Evolutionary conservation across 1,139 yeast genomes (phyloP).

Genomic region (Yamadazyma triangularis): DNA sequence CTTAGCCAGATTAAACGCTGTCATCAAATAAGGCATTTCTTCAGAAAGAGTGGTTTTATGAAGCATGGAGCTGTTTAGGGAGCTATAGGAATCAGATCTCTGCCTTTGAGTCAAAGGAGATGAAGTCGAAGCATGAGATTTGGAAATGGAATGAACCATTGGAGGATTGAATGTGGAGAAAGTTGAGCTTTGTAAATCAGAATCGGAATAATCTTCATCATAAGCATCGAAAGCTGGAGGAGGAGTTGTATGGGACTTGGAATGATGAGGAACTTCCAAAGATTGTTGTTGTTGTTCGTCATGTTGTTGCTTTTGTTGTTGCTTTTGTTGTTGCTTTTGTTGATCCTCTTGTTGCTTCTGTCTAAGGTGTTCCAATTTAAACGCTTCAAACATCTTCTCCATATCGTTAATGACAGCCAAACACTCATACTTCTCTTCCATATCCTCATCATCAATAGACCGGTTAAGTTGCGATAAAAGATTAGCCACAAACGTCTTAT

Average conservation of each 20-base stretch:
- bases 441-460: constrained; percentile 45
- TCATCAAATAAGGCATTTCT: constrained; percentile 52
- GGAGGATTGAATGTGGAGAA: constrained; percentile 32
- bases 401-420: constrained; percentile 57
- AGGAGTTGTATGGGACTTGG: background rate
- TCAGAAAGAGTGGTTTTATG: constrained; percentile 49
- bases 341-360: constrained; percentile 14
- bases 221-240: constrained; percentile 7
- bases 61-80: constrained; percentile 24
- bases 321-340: no score
- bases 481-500: constrained; percentile 48
- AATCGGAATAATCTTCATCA: constrained; percentile 21
- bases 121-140: constrained; percentile 13
- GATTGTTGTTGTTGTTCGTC: constrained; percentile 5
- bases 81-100: constrained; percentile 26
- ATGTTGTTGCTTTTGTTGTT: constrained; percentile 4
- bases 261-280: background rate
- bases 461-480: constrained; percentile 47
- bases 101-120: constrained; percentile 4
- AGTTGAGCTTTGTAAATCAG: constrained; percentile 26
- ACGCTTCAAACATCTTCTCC: constrained; percentile 58
- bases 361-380: constrained; percentile 30
- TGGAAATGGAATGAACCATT: constrained; percentile 40
- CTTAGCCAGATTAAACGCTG: constrained; percentile 52
- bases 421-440: constrained; percentile 51